phyloP scores from a whole-genome alignment of 2,329 filamentous ascomycete genomes.

The Talaromyces pinophilus region DNA sequence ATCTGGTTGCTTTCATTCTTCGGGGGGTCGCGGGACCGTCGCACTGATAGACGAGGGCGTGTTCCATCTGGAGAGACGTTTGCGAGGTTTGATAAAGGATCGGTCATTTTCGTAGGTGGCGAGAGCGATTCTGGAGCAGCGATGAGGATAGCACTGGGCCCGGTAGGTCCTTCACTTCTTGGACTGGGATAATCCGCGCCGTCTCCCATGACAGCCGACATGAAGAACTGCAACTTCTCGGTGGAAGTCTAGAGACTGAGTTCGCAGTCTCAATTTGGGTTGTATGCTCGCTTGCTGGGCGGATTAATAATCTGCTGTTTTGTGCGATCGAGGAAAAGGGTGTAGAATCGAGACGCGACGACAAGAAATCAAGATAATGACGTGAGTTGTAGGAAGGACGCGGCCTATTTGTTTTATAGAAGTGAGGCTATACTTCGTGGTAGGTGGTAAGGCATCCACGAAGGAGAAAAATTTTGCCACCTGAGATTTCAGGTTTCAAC shows the following conservation, averaged over 20 bases:
- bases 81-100: slow-evolving; percentile 26
- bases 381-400: slow-evolving; percentile 12
- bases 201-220: slow-evolving; percentile 40
- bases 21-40: slow-evolving; percentile 54
- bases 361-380: neutral
- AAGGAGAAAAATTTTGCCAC: slow-evolving; percentile 24
- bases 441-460: slow-evolving; percentile 23
- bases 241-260: slow-evolving; percentile 5
- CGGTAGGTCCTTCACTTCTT: slow-evolving; percentile 45
- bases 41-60: slow-evolving; percentile 45
- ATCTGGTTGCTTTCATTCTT: slow-evolving; percentile 73
- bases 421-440: slow-evolving; percentile 15
- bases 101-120: slow-evolving; percentile 40
- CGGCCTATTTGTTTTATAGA: slow-evolving; percentile 19
- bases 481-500: slow-evolving; percentile 22
- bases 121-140: slow-evolving; percentile 38
- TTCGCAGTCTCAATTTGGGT: neutral
- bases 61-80: slow-evolving; percentile 31
- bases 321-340: neutral
- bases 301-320: slow-evolving; percentile 8
- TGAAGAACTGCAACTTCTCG: slow-evolving; percentile 19
- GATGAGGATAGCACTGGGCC: slow-evolving; percentile 38
- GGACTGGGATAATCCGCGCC: slow-evolving; percentile 47
- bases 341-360: slow-evolving; percentile 4
- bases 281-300: neutral